These are phyloP conservation scores for Tuctoria greenei DNA, from an alignment of 176 grass and related monocot genomes.

Conservation along the genomic window DNA sequence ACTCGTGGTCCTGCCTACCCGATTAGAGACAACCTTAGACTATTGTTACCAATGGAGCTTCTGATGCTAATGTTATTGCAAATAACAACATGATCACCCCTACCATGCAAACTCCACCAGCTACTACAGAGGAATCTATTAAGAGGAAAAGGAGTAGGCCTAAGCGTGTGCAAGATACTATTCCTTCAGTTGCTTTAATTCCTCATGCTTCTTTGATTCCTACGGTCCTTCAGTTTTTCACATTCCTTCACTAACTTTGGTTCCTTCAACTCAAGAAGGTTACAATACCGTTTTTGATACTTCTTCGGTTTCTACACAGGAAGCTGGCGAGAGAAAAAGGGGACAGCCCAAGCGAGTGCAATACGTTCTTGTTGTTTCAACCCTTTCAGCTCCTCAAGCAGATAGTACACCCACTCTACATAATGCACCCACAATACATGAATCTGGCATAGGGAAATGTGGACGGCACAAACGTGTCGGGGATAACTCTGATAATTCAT, in stretches of 20 bases:
- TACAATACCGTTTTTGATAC: slow-evolving; percentile 13
- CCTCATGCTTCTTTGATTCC: too few species aligned
- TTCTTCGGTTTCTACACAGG: slow-evolving; percentile 14
- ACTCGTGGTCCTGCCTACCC: too few species aligned
- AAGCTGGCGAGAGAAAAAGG: slow-evolving; percentile 44
- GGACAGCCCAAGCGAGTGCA: slow-evolving; percentile 27
- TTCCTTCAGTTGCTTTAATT: neutral
- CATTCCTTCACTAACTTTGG: slow-evolving; percentile 5
- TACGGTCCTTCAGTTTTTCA: too few species aligned
- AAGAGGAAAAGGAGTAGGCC: slow-evolving; percentile 45
- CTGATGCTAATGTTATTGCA: too few species aligned
- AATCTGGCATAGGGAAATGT: slow-evolving; percentile 37
- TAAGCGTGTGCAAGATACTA: slow-evolving; percentile 27
- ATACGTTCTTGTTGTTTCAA: slow-evolving; percentile 18
- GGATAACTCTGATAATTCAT: slow-evolving; percentile 22
- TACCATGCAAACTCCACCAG: too few species aligned
- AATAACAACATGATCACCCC: too few species aligned
- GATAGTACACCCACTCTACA: slow-evolving; percentile 5
- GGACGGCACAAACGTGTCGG: slow-evolving; percentile 26
- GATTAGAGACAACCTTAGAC: too few species aligned
- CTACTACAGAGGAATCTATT: slow-evolving; percentile 28
- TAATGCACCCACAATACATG: too few species aligned
- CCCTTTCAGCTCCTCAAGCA: slow-evolving; percentile 21
- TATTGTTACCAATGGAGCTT: too few species aligned
- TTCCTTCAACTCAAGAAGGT: neutral